These are phyloP conservation scores for Yamadazyma akitaensis DNA, from an alignment of 805 yeast species.

Conservation along the genomic window DNA sequence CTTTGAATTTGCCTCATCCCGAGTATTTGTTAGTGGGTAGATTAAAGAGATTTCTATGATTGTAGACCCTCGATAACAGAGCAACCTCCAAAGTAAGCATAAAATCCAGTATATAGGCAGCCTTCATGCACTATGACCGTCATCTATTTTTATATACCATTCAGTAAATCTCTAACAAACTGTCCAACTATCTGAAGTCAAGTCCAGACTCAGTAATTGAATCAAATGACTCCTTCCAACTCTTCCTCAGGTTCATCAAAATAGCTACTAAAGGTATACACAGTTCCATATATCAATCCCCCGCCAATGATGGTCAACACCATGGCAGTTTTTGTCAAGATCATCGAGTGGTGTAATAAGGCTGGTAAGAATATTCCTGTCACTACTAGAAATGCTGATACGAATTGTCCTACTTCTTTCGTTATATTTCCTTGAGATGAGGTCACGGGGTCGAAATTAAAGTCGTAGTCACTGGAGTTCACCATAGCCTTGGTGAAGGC, in stretches of 20 bases:
- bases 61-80: no score
- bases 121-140: no score
- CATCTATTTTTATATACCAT: no score
- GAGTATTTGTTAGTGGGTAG: no score
- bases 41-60: no score
- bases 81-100: no score
- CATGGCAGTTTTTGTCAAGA: constrained; percentile 69
- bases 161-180: no score
- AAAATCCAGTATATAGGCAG: no score
- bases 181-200: no score
- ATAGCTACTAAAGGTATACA: constrained; percentile 75
- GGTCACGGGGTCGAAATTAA: constrained; percentile 38
- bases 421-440: constrained; percentile 34
- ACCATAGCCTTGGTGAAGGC: constrained; percentile 30
- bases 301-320: constrained; percentile 83
- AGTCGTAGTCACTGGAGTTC: constrained; percentile 38
- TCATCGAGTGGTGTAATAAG: constrained; percentile 69
- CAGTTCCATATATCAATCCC: constrained; percentile 74
- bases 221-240: constrained; percentile 14
- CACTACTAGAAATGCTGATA: constrained; percentile 72
- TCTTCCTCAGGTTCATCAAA: constrained; percentile 48
- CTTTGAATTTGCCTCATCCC: no score
- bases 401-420: constrained; percentile 76
- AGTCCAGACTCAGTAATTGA: no score
- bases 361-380: constrained; percentile 74